Conservation (phyloP, 768 basidiomycete genomes). For the Suillus subalutaceus region DNA sequence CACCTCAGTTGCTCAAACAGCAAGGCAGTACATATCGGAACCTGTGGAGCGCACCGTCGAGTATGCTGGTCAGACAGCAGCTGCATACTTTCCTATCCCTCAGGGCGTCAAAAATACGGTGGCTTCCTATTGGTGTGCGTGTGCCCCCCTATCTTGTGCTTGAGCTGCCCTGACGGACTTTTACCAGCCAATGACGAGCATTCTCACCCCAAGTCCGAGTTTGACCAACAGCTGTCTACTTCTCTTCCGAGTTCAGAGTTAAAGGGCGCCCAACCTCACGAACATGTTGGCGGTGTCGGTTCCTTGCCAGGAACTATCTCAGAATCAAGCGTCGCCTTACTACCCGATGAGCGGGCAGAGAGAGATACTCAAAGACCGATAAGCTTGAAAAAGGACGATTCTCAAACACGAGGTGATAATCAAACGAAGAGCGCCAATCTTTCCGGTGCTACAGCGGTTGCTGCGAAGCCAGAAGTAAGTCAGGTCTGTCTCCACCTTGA, state of each 20-base stretch:
- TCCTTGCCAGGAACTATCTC: conserved; percentile 49
- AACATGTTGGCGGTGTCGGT: conserved; percentile 45
- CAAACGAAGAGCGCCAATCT: conserved; percentile 13
- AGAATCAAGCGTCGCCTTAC: conserved; percentile 49
- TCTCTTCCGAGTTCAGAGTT: conserved; percentile 41
- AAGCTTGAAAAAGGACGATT: background rate
- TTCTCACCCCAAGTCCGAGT: background rate
- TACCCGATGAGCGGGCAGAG: conserved; percentile 48
- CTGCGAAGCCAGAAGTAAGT: conserved; percentile 10
- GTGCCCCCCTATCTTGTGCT: background rate
- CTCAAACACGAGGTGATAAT: conserved; percentile 13
- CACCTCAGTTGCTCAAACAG: conserved; percentile 11
- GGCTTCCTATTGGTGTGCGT: conserved; percentile 19
- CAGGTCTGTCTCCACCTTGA: background rate
- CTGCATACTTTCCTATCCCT: conserved; percentile 12
- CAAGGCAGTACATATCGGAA: conserved; percentile 15
- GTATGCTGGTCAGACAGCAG: conserved; percentile 12
- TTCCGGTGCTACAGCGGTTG: conserved; percentile 8
- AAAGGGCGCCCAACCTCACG: conserved; percentile 34
- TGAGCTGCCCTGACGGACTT: conserved; percentile 13
- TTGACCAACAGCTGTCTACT: background rate
- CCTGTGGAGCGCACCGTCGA: conserved; percentile 14
- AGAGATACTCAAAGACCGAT: conserved; percentile 12
- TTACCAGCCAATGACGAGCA: conserved; percentile 14
- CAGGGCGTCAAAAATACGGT: conserved; percentile 10